phyloP scores from a whole-genome alignment of 257 asterid genomes.

The Osmanthus fragrans region DNA sequence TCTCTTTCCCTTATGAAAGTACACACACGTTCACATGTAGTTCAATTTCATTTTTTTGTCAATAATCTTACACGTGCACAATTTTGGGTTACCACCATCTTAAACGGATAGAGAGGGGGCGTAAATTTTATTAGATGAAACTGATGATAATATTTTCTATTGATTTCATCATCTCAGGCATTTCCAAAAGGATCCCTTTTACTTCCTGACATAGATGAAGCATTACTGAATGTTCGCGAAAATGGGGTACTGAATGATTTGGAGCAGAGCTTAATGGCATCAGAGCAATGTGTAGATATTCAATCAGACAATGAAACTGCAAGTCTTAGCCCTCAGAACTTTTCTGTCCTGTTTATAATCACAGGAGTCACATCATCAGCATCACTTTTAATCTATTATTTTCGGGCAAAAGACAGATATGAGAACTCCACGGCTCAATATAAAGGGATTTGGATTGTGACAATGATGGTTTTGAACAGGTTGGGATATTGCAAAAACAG shows the following conservation, averaged over 20 bases:
- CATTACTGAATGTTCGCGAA: constrained; percentile 35
- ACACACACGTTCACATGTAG: too few relatives aligned
- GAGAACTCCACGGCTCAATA: not conserved
- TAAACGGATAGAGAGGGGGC: too few relatives aligned
- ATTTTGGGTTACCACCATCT: too few relatives aligned
- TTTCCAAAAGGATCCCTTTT: constrained; percentile 42
- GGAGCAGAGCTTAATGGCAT: constrained; percentile 27
- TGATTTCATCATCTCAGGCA: constrained; percentile 24
- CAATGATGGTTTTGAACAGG: not conserved
- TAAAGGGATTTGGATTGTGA: constrained; percentile 5
- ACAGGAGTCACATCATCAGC: constrained; percentile 35
- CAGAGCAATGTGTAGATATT: constrained; percentile 35
- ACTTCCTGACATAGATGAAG: constrained; percentile 36
- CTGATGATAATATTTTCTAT: too few relatives aligned
- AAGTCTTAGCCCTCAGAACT: constrained; percentile 36
- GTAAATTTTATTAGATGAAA: too few relatives aligned
- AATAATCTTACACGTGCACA: too few relatives aligned
- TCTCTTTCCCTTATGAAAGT: not conserved
- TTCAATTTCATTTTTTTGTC: too few relatives aligned
- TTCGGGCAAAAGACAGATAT: not conserved
- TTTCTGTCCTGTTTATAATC: constrained; percentile 32
- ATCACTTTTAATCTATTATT: constrained; percentile 28
- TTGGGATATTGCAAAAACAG: constrained; percentile 6
- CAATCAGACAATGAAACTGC: constrained; percentile 22
- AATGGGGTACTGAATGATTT: constrained; percentile 29